These are phyloP conservation scores for Epichloe festucae DNA, from an alignment of 2,329 filamentous ascomycete species.

Conservation along the genomic window DNA sequence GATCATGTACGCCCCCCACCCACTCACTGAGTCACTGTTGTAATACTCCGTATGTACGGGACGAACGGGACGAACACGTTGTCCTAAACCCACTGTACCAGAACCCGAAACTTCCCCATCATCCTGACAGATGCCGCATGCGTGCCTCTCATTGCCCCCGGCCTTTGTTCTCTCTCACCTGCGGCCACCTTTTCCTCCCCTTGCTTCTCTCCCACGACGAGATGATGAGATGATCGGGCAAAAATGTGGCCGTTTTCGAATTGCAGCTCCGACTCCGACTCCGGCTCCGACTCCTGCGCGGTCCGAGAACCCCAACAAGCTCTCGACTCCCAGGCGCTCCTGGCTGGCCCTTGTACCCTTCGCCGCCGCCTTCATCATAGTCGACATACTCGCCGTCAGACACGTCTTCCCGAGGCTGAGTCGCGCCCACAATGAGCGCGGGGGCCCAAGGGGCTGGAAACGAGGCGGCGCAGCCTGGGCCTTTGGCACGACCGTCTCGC, in stretches of 20 bases:
- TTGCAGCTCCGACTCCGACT: conserved; percentile 30
- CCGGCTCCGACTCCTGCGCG: conserved; percentile 37
- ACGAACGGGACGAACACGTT: too few species aligned
- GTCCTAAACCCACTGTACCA: too few species aligned
- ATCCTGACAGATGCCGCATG: too few species aligned
- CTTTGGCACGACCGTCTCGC: conserved; percentile 63
- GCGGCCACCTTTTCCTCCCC: not conserved
- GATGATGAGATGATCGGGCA: not conserved
- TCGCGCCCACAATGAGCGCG: conserved; percentile 36
- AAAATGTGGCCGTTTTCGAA: conserved; percentile 30
- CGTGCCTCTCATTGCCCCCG: too few species aligned
- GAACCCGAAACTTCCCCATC: too few species aligned
- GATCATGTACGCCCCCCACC: too few species aligned
- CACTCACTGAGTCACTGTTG: too few species aligned
- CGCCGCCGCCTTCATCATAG: conserved; percentile 52
- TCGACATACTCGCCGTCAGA: conserved; percentile 49
- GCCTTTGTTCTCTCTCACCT: not conserved
- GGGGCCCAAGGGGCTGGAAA: conserved; percentile 32
- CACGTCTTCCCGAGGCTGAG: conserved; percentile 65
- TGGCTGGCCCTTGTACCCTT: conserved; percentile 58
- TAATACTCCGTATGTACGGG: too few species aligned
- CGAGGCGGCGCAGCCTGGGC: conserved; percentile 45
- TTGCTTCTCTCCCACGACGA: not conserved
- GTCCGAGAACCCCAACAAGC: conserved; percentile 27
- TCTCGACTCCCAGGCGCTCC: conserved; percentile 32